These are phyloP conservation scores for Aspergillus glaucus DNA, from an alignment of 2,329 filamentous ascomycete genomes.

Conservation along the genomic window DNA sequence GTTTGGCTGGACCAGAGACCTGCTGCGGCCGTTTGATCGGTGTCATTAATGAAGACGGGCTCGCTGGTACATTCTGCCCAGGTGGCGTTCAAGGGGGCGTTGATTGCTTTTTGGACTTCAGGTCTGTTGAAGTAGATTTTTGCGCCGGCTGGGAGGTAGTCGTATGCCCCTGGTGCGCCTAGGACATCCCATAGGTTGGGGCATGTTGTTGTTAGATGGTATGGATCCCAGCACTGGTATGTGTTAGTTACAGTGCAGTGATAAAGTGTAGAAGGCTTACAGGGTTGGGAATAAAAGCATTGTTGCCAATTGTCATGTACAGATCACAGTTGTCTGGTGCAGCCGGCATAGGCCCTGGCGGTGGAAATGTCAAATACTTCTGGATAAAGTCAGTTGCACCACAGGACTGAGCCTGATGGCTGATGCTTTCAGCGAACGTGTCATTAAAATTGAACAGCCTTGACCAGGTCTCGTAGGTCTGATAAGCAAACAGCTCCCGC, in stretches of 20 bases:
- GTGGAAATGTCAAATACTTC: conserved; percentile 51
- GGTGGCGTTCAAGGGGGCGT: conserved; percentile 44
- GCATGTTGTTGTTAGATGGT: conserved; percentile 48
- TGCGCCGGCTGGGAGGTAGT: conserved; percentile 58
- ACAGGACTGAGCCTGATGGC: conserved; percentile 30
- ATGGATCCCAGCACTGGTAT: too few species aligned
- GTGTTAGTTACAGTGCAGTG: too few species aligned
- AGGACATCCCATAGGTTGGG: conserved; percentile 64
- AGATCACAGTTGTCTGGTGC: conserved; percentile 47
- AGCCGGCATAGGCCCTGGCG: conserved; percentile 11
- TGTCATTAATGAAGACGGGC: conserved; percentile 40
- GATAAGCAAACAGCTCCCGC: too few species aligned
- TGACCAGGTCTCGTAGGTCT: too few species aligned
- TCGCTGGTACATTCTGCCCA: conserved; percentile 31
- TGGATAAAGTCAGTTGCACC: conserved; percentile 42
- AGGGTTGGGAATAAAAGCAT: conserved; percentile 31
- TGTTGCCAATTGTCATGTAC: conserved; percentile 51
- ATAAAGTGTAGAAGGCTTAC: too few species aligned
- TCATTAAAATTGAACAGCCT: too few species aligned
- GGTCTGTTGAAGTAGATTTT: conserved; percentile 63
- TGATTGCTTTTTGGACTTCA: conserved; percentile 63
- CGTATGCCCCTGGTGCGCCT: conserved; percentile 49
- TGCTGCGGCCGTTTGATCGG: conserved; percentile 43
- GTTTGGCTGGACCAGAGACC: conserved; percentile 38
- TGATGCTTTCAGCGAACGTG: too few species aligned